Evolutionary conservation across 176 grass and related monocot genomes (phyloP).

Genomic region (Pontederia crassipes): DNA sequence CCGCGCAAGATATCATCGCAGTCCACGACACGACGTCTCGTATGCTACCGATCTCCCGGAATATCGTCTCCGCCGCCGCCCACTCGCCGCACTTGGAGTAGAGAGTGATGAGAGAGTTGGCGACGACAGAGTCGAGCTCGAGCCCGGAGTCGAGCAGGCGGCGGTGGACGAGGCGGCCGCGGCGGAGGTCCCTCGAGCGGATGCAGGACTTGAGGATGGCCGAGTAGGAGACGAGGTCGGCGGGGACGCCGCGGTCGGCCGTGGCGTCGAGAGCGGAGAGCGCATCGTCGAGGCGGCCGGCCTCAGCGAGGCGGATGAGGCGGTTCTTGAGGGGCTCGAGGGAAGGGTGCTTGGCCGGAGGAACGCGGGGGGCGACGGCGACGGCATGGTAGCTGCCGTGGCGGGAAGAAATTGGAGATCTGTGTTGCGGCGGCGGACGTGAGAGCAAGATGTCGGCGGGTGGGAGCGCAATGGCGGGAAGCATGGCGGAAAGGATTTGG

Average conservation of each 20-base stretch:
- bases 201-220: constrained; percentile 21
- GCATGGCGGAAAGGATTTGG: not conserved
- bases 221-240: constrained; percentile 22
- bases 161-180: constrained; percentile 29
- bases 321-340: constrained; percentile 11
- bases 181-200: constrained; percentile 14
- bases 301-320: constrained; percentile 17
- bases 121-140: constrained; percentile 19
- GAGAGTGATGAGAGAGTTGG: constrained; percentile 50
- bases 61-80: constrained; percentile 29
- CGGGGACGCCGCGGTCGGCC: constrained; percentile 3
- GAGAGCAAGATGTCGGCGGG: not conserved
- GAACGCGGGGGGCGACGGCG: not conserved
- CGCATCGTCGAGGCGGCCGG: constrained; percentile 18
- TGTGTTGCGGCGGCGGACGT: constrained; percentile 10
- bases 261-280: constrained; percentile 18
- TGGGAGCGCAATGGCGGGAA: not conserved
- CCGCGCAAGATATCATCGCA: constrained; percentile 40
- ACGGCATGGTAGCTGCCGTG: not conserved
- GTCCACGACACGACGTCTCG: constrained; percentile 61
- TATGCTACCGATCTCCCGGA: constrained; percentile 46
- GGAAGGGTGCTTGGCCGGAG: constrained; percentile 7
- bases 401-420: constrained; percentile 4
- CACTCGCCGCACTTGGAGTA: constrained; percentile 57
- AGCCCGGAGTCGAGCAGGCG: constrained; percentile 28